These are phyloP conservation scores for Debaryomyces singareniensis DNA, from an alignment of 1,139 yeast species.

Conservation along the genomic window DNA sequence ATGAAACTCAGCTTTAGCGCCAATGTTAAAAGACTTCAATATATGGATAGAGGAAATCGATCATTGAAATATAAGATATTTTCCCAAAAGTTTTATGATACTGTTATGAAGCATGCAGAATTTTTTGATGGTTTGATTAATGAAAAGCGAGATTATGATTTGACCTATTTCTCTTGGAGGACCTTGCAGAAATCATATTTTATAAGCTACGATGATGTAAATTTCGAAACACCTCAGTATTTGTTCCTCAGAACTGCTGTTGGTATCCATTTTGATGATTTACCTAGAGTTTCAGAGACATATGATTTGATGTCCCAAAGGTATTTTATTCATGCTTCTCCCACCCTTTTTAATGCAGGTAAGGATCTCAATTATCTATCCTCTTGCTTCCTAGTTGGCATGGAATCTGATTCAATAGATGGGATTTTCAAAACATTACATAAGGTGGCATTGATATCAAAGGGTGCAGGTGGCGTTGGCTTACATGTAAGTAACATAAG, in stretches of 20 bases:
- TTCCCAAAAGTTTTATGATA: slow-evolving; percentile 21
- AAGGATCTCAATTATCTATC: slow-evolving; percentile 43
- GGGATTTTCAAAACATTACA: slow-evolving; percentile 85
- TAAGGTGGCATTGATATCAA: slow-evolving; percentile 81
- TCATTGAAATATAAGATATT: slow-evolving; percentile 12
- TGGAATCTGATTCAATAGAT: slow-evolving; percentile 87
- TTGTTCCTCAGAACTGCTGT: slow-evolving; percentile 83
- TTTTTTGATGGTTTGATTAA: slow-evolving; percentile 31
- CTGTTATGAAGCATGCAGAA: slow-evolving; percentile 24
- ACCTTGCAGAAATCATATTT: slow-evolving; percentile 76
- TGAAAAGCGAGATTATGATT: slow-evolving; percentile 30
- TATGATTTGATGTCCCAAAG: slow-evolving; percentile 79
- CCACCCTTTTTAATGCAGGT: slow-evolving; percentile 86
- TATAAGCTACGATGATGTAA: slow-evolving; percentile 58
- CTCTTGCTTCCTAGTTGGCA: slow-evolving; percentile 81
- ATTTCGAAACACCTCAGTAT: slow-evolving; percentile 88
- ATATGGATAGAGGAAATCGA: slow-evolving; percentile 11
- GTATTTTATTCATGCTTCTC: slow-evolving; percentile 84
- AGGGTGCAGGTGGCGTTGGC: slow-evolving; percentile 91
- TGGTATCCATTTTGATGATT: slow-evolving; percentile 76
- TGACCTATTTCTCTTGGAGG: slow-evolving; percentile 48
- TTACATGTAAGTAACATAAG: slow-evolving; percentile 79
- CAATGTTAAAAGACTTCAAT: slow-evolving; percentile 18
- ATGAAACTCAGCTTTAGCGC: slow-evolving; percentile 26
- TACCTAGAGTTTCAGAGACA: slow-evolving; percentile 67